A percentile compares a stretch with the other conserved stretches of the same genome.
phyloP scores from a whole-genome alignment of 179 eudicot species.

The Vitellaria paradoxa region DNA sequence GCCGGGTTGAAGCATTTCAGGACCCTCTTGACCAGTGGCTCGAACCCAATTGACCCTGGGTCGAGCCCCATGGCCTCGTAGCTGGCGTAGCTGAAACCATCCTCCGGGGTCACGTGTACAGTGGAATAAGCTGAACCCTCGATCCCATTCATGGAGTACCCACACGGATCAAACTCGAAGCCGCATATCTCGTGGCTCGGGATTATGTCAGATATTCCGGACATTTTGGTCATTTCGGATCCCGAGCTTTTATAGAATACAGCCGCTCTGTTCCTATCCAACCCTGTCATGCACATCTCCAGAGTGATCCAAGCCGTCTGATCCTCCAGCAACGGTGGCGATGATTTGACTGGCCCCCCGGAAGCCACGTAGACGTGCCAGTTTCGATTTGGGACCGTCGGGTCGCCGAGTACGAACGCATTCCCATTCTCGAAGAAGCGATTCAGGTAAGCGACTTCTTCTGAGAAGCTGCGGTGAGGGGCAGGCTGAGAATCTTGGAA shows the following conservation, averaged over 20 bases:
- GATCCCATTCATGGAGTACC: slow-evolving; percentile 68
- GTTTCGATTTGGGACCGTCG: slow-evolving; percentile 15
- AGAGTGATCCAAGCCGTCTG: slow-evolving; percentile 21
- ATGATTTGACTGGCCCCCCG: not conserved
- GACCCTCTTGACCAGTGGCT: slow-evolving; percentile 31
- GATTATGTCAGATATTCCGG: slow-evolving; percentile 44
- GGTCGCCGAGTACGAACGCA: slow-evolving; percentile 26
- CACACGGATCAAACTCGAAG: slow-evolving; percentile 73
- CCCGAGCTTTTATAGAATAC: slow-evolving; percentile 37
- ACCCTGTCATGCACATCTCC: slow-evolving; percentile 74
- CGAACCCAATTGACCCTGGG: slow-evolving; percentile 10
- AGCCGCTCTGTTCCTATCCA: slow-evolving; percentile 36
- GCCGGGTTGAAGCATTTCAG: slow-evolving; percentile 36
- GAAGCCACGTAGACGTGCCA: slow-evolving; percentile 65
- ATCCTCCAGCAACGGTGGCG: slow-evolving; percentile 9
- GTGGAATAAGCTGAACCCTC: slow-evolving; percentile 60
- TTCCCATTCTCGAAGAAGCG: slow-evolving; percentile 33
- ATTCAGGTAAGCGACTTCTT: slow-evolving; percentile 50
- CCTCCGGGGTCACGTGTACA: slow-evolving; percentile 72
- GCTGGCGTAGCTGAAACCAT: slow-evolving; percentile 73
- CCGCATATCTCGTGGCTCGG: slow-evolving; percentile 53
- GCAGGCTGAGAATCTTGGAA: slow-evolving; percentile 45
- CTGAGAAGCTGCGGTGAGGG: slow-evolving; percentile 57
- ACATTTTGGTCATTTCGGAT: slow-evolving; percentile 47
- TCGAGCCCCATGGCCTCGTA: slow-evolving; percentile 57